Percentiles rank a stretch among this genome's conserved stretches.
These are phyloP conservation scores for Jackrogersella minutella DNA, from an alignment of 495 filamentous ascomycete species.

Conservation along the genomic window DNA sequence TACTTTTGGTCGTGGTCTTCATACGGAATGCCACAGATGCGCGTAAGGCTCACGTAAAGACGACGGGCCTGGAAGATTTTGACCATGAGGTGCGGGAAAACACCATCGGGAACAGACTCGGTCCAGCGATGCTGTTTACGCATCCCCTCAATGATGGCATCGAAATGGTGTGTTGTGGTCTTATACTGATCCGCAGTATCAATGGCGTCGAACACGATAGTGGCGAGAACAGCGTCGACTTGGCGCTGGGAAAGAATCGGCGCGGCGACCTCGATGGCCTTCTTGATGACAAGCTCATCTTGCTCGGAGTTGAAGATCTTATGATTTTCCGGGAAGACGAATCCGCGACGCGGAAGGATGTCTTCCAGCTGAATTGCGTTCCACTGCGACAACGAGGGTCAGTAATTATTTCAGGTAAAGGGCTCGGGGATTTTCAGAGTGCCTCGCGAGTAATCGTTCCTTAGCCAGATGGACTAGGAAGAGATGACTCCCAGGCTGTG, in stretches of 20 bases:
- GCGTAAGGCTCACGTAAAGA: slow-evolving; percentile 9
- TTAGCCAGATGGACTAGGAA: no score
- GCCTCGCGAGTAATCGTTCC: no score
- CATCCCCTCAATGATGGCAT: not conserved
- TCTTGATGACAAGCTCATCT: not conserved
- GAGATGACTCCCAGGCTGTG: no score
- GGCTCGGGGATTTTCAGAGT: no score
- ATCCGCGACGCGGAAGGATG: slow-evolving; percentile 14
- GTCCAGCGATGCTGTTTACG: not conserved
- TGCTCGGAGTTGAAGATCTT: slow-evolving; percentile 2
- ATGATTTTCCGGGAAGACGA: slow-evolving; percentile 1
- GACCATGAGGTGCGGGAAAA: slow-evolving; percentile 5
- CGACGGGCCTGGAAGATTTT: slow-evolving; percentile 1
- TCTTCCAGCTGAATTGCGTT: not conserved
- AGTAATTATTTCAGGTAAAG: no score
- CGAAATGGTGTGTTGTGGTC: not conserved
- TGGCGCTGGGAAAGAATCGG: not conserved
- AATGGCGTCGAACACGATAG: slow-evolving; percentile 8
- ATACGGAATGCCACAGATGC: not conserved
- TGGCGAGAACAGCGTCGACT: slow-evolving; percentile 7
- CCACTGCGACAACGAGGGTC: no score
- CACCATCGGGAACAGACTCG: not conserved
- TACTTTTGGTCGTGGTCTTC: not conserved
- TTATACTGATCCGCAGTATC: not conserved
- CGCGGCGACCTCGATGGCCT: not conserved